These are phyloP conservation scores for Neoarthrinium moseri DNA, from an alignment of 2,329 filamentous ascomycete species.

Conservation along the genomic window DNA sequence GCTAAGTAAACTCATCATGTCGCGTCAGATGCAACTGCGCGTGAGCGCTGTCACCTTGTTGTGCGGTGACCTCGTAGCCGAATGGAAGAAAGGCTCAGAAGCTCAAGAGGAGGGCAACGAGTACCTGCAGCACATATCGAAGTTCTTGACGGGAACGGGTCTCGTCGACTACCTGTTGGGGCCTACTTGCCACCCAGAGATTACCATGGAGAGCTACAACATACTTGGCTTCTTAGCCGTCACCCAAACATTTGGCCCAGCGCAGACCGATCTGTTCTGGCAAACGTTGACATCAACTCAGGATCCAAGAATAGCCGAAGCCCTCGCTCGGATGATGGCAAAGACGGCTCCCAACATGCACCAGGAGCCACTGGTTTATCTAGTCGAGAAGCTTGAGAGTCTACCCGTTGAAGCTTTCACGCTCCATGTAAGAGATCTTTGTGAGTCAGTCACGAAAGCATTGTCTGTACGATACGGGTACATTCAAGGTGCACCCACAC, in stretches of 20 bases:
- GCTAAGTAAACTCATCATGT: slow-evolving; percentile 71
- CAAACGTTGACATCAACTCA: slow-evolving; percentile 76
- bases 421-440: slow-evolving; percentile 59
- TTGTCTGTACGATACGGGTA: too few relatives aligned
- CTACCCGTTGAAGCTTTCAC: slow-evolving; percentile 65
- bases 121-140: slow-evolving; percentile 66
- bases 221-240: slow-evolving; percentile 86
- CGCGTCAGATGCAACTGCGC: slow-evolving; percentile 86
- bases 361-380: slow-evolving; percentile 54
- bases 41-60: slow-evolving; percentile 76
- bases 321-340: slow-evolving; percentile 66
- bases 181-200: slow-evolving; percentile 86
- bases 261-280: slow-evolving; percentile 82
- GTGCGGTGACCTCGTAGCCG: slow-evolving; percentile 65
- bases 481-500: slow-evolving; percentile 40
- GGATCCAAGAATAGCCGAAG: slow-evolving; percentile 80
- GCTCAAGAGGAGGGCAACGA: slow-evolving; percentile 24
- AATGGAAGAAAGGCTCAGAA: slow-evolving; percentile 63
- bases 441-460: slow-evolving; percentile 54
- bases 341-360: slow-evolving; percentile 49
- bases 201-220: slow-evolving; percentile 78
- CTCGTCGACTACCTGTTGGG: slow-evolving; percentile 86
- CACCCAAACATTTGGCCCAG: slow-evolving; percentile 67
- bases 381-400: slow-evolving; percentile 68
- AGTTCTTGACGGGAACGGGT: slow-evolving; percentile 66